A percentile compares a stretch with the other conserved stretches of the same genome.
These are phyloP conservation scores for Diaporthe aspalathi DNA, from an alignment of 2,329 filamentous ascomycete genomes.

Conservation along the genomic window DNA sequence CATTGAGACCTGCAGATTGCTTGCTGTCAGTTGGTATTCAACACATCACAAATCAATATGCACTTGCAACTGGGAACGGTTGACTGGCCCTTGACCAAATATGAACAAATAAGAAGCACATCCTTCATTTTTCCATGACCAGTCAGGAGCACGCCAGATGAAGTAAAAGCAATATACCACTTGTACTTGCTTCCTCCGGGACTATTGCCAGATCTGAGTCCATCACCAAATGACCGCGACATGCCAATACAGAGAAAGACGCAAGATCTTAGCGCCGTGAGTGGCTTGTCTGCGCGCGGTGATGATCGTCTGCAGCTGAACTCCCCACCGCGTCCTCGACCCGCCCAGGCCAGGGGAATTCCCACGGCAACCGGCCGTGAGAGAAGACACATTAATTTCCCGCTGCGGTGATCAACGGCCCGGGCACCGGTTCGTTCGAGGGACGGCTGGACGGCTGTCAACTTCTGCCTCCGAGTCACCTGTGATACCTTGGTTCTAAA, in stretches of 20 bases:
- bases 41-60: background rate
- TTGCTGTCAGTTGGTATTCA: constrained; percentile 3
- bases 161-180: constrained; percentile 4
- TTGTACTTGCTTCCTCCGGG: background rate
- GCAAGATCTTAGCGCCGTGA: background rate
- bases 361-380: background rate
- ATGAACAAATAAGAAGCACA: background rate
- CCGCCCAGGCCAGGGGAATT: background rate
- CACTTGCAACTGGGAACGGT: background rate
- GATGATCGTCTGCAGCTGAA: background rate
- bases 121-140: background rate
- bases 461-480: background rate
- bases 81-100: too few relatives aligned
- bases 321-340: background rate
- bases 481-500: background rate
- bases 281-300: constrained; percentile 15
- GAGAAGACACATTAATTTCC: background rate
- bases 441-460: background rate
- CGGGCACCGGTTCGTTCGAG: constrained; percentile 1
- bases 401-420: background rate
- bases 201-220: constrained; percentile 10
- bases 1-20: constrained; percentile 3
- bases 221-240: background rate
- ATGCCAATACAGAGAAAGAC: background rate
- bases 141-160: background rate